Evolutionary conservation across 176 grass and related monocot genomes (phyloP).

Genomic region (Stipa capillata): DNA sequence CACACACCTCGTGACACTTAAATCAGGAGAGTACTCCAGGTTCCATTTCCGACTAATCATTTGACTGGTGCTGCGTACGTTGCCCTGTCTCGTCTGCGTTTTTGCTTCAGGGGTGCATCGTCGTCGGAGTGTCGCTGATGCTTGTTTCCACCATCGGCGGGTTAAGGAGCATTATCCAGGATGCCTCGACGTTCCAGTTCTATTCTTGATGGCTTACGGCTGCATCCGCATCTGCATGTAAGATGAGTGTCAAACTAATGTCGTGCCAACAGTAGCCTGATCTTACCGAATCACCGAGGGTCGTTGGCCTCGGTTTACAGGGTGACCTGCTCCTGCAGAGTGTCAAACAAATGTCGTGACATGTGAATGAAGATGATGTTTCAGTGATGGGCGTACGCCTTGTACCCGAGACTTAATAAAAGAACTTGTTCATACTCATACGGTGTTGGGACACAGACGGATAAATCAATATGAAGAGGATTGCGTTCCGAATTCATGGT

Average conservation of each 20-base stretch:
- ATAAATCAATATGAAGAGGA: too few species aligned
- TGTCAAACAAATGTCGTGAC: not conserved
- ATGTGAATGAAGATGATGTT: not conserved
- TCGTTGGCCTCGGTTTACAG: not conserved
- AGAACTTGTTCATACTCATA: too few species aligned
- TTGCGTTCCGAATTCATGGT: too few species aligned
- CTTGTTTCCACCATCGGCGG: conserved; percentile 65
- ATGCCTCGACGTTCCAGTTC: conserved; percentile 37
- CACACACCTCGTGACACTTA: not conserved
- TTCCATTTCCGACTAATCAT: not conserved
- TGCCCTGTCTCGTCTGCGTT: too few species aligned
- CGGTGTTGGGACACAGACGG: not conserved
- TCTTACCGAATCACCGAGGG: not conserved
- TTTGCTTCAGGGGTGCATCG: conserved; percentile 37
- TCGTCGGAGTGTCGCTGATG: conserved; percentile 66
- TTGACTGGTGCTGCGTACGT: not conserved
- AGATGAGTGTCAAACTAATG: not conserved
- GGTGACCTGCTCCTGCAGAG: not conserved
- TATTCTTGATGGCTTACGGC: conserved; percentile 32
- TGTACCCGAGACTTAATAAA: too few species aligned
- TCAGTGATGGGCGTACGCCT: not conserved
- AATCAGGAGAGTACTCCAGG: not conserved
- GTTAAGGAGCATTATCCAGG: conserved; percentile 43
- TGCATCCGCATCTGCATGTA: not conserved
- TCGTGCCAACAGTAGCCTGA: not conserved